Conservation (phyloP, 2,329 filamentous ascomycete species). For the Epichloe amarillans region DNA sequence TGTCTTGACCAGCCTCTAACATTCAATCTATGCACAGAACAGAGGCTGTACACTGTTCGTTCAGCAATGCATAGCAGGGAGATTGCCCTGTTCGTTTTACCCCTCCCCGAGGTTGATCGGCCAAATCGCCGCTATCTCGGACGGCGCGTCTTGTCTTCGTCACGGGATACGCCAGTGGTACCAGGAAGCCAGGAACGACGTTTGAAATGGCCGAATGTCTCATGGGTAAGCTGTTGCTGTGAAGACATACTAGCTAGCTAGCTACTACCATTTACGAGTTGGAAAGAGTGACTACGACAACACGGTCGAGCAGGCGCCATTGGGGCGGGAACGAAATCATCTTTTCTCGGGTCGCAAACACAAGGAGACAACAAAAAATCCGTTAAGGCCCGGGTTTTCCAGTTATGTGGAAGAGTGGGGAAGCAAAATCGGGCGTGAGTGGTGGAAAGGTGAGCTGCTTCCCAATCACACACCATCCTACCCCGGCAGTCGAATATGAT, state of each 20-base stretch:
- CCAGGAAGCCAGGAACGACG: not conserved
- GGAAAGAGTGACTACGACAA: not conserved
- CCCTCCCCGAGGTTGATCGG: no score
- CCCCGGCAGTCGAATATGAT: slow-evolving; percentile 4
- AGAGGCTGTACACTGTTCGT: no score
- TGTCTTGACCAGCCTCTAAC: no score
- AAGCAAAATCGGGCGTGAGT: not conserved
- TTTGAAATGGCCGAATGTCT: not conserved
- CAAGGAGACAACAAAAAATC: not conserved
- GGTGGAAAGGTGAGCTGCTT: not conserved
- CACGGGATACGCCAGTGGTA: not conserved
- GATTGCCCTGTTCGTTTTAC: no score
- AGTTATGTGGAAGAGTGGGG: not conserved
- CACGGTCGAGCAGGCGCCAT: not conserved
- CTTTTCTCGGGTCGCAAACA: not conserved
- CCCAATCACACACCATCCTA: not conserved
- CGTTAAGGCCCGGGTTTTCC: not conserved
- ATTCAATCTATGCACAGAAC: no score
- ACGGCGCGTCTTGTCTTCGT: not conserved
- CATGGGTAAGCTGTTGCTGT: no score
- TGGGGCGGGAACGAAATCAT: not conserved
- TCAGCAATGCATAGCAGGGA: no score
- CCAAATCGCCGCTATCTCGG: not conserved
- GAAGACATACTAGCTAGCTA: no score
- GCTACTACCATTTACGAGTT: not conserved